Percentiles rank a stretch among this genome's conserved stretches.
Evolutionary conservation across 345 rosid genomes (phyloP).

Genomic region (Corchorus olitorius): DNA sequence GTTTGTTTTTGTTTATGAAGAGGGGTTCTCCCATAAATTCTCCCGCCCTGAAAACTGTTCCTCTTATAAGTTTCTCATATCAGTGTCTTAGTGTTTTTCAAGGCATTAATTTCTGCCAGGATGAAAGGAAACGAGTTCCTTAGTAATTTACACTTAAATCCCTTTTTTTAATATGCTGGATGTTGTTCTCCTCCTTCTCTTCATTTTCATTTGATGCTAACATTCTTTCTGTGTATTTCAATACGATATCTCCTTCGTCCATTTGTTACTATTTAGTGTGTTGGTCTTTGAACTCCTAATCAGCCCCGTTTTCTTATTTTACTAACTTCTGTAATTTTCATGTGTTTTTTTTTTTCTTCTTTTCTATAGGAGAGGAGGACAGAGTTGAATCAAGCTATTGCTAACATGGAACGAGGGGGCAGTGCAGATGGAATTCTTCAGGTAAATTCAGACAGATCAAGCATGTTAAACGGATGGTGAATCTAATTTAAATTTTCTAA

Average conservation of each 20-base stretch:
- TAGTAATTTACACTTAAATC: not conserved
- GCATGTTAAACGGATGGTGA: conserved; percentile 14
- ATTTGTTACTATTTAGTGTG: conserved; percentile 4
- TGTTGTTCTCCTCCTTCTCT: not conserved
- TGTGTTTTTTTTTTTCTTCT: conserved; percentile 25
- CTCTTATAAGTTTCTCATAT: not conserved
- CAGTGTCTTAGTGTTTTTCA: not conserved
- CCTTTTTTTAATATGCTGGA: not conserved
- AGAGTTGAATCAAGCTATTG: conserved; percentile 87
- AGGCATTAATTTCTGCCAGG: not conserved
- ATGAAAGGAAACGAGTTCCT: not conserved
- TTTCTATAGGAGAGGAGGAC: conserved; percentile 79
- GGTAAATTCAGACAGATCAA: conserved; percentile 47
- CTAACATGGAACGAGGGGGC: conserved; percentile 91
- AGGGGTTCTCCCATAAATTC: not conserved
- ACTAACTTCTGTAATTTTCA: not conserved
- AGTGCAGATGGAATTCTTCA: conserved; percentile 96
- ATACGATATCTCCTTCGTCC: not conserved
- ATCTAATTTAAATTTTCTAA: conserved; percentile 6
- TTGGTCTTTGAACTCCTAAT: not conserved
- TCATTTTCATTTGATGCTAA: not conserved
- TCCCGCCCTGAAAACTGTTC: not conserved
- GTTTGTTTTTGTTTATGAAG: not conserved
- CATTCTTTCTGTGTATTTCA: not conserved
- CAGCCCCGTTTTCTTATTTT: not conserved